phyloP scores from a whole-genome alignment of 1,284 basidiomycete species.

The Stygiomarasmius scandens region DNA sequence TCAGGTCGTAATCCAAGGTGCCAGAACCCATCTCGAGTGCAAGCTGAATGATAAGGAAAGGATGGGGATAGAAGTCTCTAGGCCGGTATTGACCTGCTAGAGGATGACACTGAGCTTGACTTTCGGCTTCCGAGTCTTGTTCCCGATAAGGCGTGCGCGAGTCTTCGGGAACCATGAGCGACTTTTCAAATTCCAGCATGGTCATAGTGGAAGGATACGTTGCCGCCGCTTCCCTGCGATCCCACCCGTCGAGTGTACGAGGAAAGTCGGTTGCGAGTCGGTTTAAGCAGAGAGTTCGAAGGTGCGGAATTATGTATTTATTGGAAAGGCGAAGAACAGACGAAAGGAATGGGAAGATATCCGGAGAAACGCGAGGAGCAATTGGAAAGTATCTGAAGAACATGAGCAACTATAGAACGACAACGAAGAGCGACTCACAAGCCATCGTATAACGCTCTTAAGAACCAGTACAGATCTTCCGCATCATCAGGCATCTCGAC shows the following conservation, averaged over 20 bases:
- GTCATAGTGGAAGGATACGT: conserved; percentile 32
- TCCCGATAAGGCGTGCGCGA: not conserved
- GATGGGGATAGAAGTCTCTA: conserved; percentile 53
- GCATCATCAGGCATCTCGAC: conserved; percentile 60
- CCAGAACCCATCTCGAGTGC: conserved; percentile 62
- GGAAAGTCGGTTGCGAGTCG: conserved; percentile 67
- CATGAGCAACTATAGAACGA: not conserved
- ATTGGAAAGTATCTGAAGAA: conserved; percentile 1
- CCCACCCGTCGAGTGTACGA: conserved; percentile 62
- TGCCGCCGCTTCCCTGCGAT: conserved; percentile 59
- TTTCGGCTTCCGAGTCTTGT: not conserved
- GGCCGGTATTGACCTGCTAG: conserved; percentile 48
- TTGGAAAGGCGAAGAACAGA: conserved; percentile 66
- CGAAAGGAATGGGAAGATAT: conserved; percentile 59
- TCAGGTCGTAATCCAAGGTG: not conserved
- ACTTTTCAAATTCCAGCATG: not conserved
- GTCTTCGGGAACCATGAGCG: not conserved
- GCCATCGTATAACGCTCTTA: conserved; percentile 60
- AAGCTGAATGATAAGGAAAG: conserved; percentile 64
- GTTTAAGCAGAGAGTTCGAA: conserved; percentile 56
- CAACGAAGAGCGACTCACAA: conserved; percentile 34
- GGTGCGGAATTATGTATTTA: conserved; percentile 68
- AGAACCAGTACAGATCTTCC: conserved; percentile 58
- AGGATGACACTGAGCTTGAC: not conserved
- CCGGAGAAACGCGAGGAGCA: conserved; percentile 42